Percentiles rank a stretch among this genome's conserved stretches.
Conservation (phyloP, 768 basidiomycete genomes). For the Psilocybe tampanensis region DNA sequence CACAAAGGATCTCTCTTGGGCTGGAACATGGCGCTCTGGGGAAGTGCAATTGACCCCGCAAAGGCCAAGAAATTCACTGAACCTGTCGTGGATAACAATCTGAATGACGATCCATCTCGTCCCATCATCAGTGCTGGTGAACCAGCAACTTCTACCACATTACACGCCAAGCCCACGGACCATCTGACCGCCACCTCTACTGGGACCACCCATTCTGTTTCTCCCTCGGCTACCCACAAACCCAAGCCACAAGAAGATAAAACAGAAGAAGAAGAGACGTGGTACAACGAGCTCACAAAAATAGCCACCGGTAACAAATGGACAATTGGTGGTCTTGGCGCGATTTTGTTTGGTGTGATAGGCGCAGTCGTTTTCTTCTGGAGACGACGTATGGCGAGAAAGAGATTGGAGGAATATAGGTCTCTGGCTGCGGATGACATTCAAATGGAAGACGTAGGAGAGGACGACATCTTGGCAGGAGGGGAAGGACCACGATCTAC, state of each 20-base stretch:
- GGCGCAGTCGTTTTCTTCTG: slow-evolving; percentile 74
- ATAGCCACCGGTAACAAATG: slow-evolving; percentile 75
- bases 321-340: slow-evolving; percentile 77
- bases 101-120: slow-evolving; percentile 39
- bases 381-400: slow-evolving; percentile 51
- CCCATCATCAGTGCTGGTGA: slow-evolving; percentile 37
- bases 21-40: slow-evolving; percentile 94
- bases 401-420: slow-evolving; percentile 49
- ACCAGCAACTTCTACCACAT: slow-evolving; percentile 49
- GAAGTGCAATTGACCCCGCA: slow-evolving; percentile 73
- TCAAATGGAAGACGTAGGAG: slow-evolving; percentile 69
- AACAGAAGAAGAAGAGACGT: slow-evolving; percentile 57
- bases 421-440: slow-evolving; percentile 71
- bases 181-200: slow-evolving; percentile 81
- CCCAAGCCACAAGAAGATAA: slow-evolving; percentile 28
- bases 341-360: slow-evolving; percentile 70
- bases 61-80: slow-evolving; percentile 64
- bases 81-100: slow-evolving; percentile 48
- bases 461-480: slow-evolving; percentile 6
- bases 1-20: slow-evolving; percentile 74
- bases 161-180: slow-evolving; percentile 80
- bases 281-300: slow-evolving; percentile 68
- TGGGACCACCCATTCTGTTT: slow-evolving; percentile 73
- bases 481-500: slow-evolving; percentile 45
- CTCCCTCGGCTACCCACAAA: slow-evolving; percentile 30